phyloP scores from a whole-genome alignment of 176 grass and related monocot species.

The Lolium rigidum region DNA sequence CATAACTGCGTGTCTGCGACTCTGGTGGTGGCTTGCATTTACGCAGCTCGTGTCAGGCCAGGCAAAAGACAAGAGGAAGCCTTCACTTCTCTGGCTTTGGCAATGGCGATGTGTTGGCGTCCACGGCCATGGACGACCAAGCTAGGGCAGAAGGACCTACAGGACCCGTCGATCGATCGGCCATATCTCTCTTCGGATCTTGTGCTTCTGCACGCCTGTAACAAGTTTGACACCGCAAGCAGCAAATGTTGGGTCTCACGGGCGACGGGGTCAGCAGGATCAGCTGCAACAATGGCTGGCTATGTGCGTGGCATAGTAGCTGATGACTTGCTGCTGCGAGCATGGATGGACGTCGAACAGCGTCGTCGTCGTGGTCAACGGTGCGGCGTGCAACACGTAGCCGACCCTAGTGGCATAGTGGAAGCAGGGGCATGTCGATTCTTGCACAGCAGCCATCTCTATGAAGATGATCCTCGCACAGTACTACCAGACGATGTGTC shows the following conservation, averaged over 20 bases:
- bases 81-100: not conserved
- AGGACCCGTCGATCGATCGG: not conserved
- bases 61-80: constrained; percentile 24
- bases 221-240: constrained; percentile 10
- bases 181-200: constrained; percentile 37
- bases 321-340: not conserved
- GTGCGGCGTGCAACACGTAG: not conserved
- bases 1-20: constrained; percentile 2
- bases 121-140: constrained; percentile 19
- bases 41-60: constrained; percentile 35
- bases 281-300: constrained; percentile 13
- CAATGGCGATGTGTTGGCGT: constrained; percentile 3
- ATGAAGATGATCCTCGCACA: not conserved
- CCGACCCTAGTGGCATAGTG: not conserved
- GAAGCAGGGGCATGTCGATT: constrained; percentile 2
- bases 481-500: not conserved
- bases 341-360: not conserved
- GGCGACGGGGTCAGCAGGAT: constrained; percentile 37
- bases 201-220: constrained; percentile 21
- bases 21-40: not conserved
- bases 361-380: constrained; percentile 10
- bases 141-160: not conserved
- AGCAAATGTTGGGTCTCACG: constrained; percentile 39
- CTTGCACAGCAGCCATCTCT: not conserved
- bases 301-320: not conserved